Evolutionary conservation across 441 rosid genomes (phyloP).

Genomic region (Populus hybrid): DNA sequence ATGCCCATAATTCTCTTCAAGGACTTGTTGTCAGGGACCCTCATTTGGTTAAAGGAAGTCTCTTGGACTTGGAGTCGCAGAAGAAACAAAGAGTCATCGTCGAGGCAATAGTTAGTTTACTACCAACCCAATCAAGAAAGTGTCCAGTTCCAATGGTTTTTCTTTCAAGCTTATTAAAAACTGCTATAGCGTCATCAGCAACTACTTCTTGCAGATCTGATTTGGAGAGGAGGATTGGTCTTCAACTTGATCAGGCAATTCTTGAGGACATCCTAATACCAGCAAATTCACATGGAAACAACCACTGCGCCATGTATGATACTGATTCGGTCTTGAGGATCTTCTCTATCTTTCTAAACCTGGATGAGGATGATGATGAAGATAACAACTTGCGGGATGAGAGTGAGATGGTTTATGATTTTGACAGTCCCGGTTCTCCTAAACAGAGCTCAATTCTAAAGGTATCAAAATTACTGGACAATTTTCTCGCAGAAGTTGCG

Average conservation of each 20-base stretch:
- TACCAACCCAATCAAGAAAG: conserved; percentile 86
- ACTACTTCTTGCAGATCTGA: too few relatives aligned
- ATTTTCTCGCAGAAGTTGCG: conserved; percentile 82
- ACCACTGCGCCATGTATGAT: conserved; percentile 60
- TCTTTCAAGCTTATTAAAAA: too few relatives aligned
- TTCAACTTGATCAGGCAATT: conserved; percentile 91
- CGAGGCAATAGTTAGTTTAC: conserved; percentile 73
- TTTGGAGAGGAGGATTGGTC: too few relatives aligned
- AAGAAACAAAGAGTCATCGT: conserved; percentile 72
- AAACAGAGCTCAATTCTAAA: conserved; percentile 88
- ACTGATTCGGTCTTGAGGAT: conserved; percentile 78
- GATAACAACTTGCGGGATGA: conserved; percentile 62
- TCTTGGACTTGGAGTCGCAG: conserved; percentile 54
- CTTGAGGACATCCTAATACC: conserved; percentile 90
- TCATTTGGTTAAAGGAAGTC: conserved; percentile 58
- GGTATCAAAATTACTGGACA: conserved; percentile 83
- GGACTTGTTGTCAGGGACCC: conserved; percentile 61
- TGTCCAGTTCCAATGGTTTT: too few relatives aligned
- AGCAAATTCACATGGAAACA: conserved; percentile 50
- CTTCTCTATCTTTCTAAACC: conserved; percentile 77
- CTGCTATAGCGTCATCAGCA: too few relatives aligned
- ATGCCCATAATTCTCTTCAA: conserved; percentile 76
- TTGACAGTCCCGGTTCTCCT: conserved; percentile 87
- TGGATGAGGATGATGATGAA: conserved; percentile 17
- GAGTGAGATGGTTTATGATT: conserved; percentile 76